Percentiles rank a stretch among this genome's conserved stretches.
These are phyloP conservation scores for Trichoderma pleuroti DNA, from an alignment of 2,329 filamentous ascomycete genomes.

Conservation along the genomic window DNA sequence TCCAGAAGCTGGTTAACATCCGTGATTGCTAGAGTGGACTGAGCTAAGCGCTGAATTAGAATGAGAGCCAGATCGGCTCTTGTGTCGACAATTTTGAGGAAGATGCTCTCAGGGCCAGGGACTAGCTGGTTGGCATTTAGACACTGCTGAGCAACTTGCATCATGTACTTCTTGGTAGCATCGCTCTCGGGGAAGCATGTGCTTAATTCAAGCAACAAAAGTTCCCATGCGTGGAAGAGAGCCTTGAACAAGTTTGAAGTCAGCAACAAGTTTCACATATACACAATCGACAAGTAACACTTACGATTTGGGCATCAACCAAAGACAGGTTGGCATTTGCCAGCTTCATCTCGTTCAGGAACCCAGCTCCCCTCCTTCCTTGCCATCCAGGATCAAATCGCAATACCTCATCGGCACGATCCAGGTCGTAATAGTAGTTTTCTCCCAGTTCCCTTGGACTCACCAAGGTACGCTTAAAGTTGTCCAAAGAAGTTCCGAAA, in stretches of 20 bases:
- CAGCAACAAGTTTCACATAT: not conserved
- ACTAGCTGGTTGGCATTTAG: slow-evolving; percentile 71
- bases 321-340: slow-evolving; percentile 90
- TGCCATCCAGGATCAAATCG: slow-evolving; percentile 75
- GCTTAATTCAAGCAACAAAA: slow-evolving; percentile 79
- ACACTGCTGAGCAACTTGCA: slow-evolving; percentile 72
- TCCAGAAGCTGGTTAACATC: slow-evolving; percentile 52
- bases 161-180: slow-evolving; percentile 63
- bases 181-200: slow-evolving; percentile 53
- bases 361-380: slow-evolving; percentile 66
- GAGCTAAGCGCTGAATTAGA: slow-evolving; percentile 74
- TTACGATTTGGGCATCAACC: slow-evolving; percentile 84
- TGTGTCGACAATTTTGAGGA: slow-evolving; percentile 69
- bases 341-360: slow-evolving; percentile 74
- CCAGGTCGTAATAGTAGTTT: slow-evolving; percentile 80
- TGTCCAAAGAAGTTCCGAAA: slow-evolving; percentile 65
- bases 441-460: slow-evolving; percentile 63
- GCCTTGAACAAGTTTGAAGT: slow-evolving; percentile 44
- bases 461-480: slow-evolving; percentile 74
- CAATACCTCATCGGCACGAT: slow-evolving; percentile 72
- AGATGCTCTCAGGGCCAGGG: slow-evolving; percentile 75
- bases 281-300: slow-evolving; percentile 27
- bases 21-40: slow-evolving; percentile 47
- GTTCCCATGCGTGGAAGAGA: slow-evolving; percentile 86
- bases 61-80: slow-evolving; percentile 79